Conservation (phyloP, 1,284 basidiomycete genomes). For the Bondarzewia mesenterica region DNA sequence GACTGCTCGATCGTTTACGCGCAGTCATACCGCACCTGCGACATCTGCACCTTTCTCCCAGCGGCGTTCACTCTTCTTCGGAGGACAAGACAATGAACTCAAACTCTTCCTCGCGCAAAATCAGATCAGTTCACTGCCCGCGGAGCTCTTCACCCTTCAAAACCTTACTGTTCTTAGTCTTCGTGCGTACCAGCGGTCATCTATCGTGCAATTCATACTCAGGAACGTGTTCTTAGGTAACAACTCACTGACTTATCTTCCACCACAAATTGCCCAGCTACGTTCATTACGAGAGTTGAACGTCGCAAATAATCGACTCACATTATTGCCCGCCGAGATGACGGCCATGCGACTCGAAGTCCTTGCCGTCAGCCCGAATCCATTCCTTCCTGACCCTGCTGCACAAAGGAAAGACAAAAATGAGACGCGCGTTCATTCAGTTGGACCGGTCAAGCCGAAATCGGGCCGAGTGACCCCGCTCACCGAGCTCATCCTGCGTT, state of each 20-base stretch:
- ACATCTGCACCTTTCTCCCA: constrained; percentile 2
- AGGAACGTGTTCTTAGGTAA: constrained; percentile 29
- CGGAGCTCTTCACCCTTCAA: constrained; percentile 41
- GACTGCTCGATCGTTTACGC: constrained; percentile 5
- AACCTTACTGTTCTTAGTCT: constrained; percentile 48
- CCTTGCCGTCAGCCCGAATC: constrained; percentile 48
- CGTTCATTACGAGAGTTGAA: constrained; percentile 52
- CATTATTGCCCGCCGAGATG: constrained; percentile 61
- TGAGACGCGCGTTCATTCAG: constrained; percentile 5
- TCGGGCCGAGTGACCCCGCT: constrained; percentile 31
- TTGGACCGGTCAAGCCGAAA: background rate
- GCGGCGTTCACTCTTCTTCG: constrained; percentile 4
- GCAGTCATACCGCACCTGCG: constrained; percentile 8
- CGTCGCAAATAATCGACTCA: constrained; percentile 49
- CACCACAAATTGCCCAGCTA: constrained; percentile 54
- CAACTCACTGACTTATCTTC: constrained; percentile 51
- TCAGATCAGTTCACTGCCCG: constrained; percentile 37
- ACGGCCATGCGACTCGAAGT: constrained; percentile 38
- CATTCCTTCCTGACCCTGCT: constrained; percentile 32
- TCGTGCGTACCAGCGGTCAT: constrained; percentile 33
- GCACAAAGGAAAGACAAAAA: constrained; percentile 15
- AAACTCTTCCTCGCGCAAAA: constrained; percentile 42
- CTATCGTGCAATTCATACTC: background rate
- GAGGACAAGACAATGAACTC: constrained; percentile 24
- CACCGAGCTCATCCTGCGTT: constrained; percentile 41